Base-by-base conservation (phyloP, 148 eudicot species). In the Fagopyrum tataricum region DNA sequence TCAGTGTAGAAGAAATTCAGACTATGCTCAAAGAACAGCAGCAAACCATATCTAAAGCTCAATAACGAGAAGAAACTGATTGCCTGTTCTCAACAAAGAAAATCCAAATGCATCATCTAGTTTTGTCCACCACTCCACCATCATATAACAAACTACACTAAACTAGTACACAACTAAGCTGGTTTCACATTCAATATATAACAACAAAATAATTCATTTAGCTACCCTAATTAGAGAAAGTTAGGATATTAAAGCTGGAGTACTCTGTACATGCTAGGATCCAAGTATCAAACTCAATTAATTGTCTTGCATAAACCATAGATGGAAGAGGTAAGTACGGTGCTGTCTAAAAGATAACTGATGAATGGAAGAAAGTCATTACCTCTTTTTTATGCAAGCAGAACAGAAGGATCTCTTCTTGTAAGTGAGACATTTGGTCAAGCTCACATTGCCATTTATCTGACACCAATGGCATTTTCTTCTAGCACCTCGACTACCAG, bases 381-480 rank as follows among this genome's bases (percentile, higher is more conserved):
- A 96, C 99, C 99, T 83, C 72, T 83, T 89, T 75, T 76, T 78
- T 58, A 96, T 89, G 82, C 97, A 96, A 75, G 77, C 84, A 43
- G 75, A 73, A 77, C 99, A 96, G 77, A 90, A 95, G 76, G 78
- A 87, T 55, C 77, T 83, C 77, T 83, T 92, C 40, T 77, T 85
- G 85, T 97, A 96, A 71, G 72, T 83, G 66, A 75, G 79, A 75
- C 97, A 92, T 82, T 86, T 85, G 58, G 84, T 77, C 59, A 92
- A 78, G 39, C 72, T 80, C 73, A 79, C 78, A 18, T 73, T 70
- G 24, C 81, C 76, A 80, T 71, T 74, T 49, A 39, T 84, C 67
- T 82, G 83, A 75, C 99, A 96, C 97, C 97, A 96, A 72, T 92
- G 99, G 71, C 99, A 96, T 67, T 84, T 89, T 86, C 73, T 69